Evolutionary conservation across 2,329 filamentous ascomycete genomes (phyloP), one percentile per base, ranked within the genome.

Genomic region (Rhynchosporium graminicola): DNA sequence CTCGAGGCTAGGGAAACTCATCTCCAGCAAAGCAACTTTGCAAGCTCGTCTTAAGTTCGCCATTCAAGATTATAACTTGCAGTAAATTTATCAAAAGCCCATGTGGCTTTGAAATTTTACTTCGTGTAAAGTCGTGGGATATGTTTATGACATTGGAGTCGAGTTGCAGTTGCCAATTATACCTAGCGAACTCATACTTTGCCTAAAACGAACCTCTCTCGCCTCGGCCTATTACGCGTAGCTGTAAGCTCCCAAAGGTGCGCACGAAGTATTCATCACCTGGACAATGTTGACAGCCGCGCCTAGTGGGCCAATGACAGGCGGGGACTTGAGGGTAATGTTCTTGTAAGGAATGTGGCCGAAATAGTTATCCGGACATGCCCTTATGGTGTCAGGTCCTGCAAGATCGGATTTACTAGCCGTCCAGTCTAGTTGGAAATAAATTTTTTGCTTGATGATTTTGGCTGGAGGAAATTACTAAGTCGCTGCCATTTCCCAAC

Each of bases 311-410:
- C 51, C 51, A 57, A 20, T 57, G 6, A 42, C n/a, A 13, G 57
- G 20, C 28, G 26, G 42, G 29, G 26, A 57, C n/a, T 15, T 45
- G n/a, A 40, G 20, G 10, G 59, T 61, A 43, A 61, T 45, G 45
- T 61, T 61, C 31, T 48, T 57, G 52, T 61, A 61, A 4, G 59
- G 59, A 28, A 61, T n/a, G 28, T 61, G 51, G 43, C 59, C 59
- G 43, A 57, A 57, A 51, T 50, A 61, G 59, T 61, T 61, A 40
- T 47, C 57, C 12, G 59, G 59, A 45, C 57, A 61, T 31, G 59
- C 59, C 51, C 51, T 57, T 51, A 61, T 61, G 40, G 51, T 57
- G 42, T 57, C 52, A 29, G 59, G 59, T 20, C 59, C 59, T 2
- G 28, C 59, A 33, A 61, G 28, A 26, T 61, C 59, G 20, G 51